phyloP scores from a whole-genome alignment of 73 alveolate genomes.

The Paramecium octaurelia region DNA sequence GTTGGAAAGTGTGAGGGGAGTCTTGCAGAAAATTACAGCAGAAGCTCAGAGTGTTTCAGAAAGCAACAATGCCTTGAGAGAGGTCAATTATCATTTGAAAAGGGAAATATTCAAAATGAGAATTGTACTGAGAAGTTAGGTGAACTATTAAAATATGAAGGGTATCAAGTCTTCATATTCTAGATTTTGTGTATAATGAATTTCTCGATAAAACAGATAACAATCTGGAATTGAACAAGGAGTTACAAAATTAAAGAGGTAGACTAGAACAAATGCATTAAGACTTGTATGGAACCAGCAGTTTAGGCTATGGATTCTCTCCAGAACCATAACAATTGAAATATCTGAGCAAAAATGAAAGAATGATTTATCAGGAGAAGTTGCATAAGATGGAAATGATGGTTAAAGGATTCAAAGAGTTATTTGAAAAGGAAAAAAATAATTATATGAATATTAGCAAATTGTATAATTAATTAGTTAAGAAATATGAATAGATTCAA shows the following conservation, averaged over 20 bases:
- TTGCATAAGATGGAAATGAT: constrained; percentile 57
- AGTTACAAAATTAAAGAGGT: constrained; percentile 26
- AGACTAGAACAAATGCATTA: constrained; percentile 47
- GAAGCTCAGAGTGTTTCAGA: not conserved
- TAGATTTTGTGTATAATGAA: constrained; percentile 54
- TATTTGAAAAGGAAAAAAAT: constrained; percentile 51
- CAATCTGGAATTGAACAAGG: constrained; percentile 39
- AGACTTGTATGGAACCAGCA: constrained; percentile 38
- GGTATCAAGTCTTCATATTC: not conserved
- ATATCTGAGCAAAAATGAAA: constrained; percentile 43
- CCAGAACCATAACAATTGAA: constrained; percentile 50
- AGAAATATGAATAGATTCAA: not conserved
- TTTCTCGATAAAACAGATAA: constrained; percentile 45
- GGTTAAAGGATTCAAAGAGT: constrained; percentile 53
- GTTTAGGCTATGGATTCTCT: constrained; percentile 50
- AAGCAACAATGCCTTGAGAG: not conserved
- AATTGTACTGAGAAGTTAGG: constrained; percentile 47
- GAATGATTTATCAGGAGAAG: constrained; percentile 51
- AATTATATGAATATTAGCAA: not conserved
- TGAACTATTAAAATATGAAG: constrained; percentile 48
- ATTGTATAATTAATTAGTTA: constrained; percentile 13
- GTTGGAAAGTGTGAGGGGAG: constrained; percentile 37
- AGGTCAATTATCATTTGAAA: constrained; percentile 47
- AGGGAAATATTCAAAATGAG: constrained; percentile 57
- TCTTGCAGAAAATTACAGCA: not conserved